Evolutionary conservation across 2,329 filamentous ascomycete species (phyloP).

Genomic region (Botryotinia convoluta): DNA sequence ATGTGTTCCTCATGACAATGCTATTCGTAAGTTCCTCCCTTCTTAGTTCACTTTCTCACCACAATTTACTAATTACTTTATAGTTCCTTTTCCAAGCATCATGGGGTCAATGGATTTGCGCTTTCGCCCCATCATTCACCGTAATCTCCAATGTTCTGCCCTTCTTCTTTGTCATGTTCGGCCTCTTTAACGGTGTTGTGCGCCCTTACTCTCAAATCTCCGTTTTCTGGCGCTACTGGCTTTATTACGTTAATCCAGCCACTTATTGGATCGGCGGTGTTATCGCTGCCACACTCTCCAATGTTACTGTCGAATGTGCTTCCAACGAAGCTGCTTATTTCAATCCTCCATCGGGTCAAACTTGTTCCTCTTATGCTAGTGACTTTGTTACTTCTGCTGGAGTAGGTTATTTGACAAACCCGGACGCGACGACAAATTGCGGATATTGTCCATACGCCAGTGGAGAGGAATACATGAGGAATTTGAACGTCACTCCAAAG

Average conservation of each 20-base stretch:
- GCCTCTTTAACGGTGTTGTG: constrained; percentile 74
- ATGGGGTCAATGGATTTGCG: constrained; percentile 77
- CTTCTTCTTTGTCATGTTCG: constrained; percentile 53
- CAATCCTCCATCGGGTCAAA: constrained; percentile 60
- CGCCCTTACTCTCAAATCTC: constrained; percentile 57
- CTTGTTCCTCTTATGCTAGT: constrained; percentile 63
- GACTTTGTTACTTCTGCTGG: constrained; percentile 49
- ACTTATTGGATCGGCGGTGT: constrained; percentile 71
- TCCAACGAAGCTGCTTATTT: constrained; percentile 58
- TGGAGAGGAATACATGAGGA: constrained; percentile 63
- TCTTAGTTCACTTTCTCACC: not conserved
- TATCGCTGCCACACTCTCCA: constrained; percentile 59
- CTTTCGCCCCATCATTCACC: constrained; percentile 75
- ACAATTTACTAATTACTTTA: not conserved
- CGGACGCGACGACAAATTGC: constrained; percentile 56
- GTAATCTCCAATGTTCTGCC: constrained; percentile 64
- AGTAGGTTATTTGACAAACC: constrained; percentile 64
- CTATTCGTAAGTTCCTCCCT: constrained; percentile 50
- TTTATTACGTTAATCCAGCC: constrained; percentile 64
- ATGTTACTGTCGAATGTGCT: constrained; percentile 49
- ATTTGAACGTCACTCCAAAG: constrained; percentile 47
- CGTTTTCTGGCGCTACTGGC: constrained; percentile 39
- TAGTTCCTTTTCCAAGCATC: constrained; percentile 42
- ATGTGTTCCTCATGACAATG: constrained; percentile 74
- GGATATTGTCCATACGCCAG: constrained; percentile 65